phyloP scores from a whole-genome alignment of 2,329 filamentous ascomycete species.

The Grosmannia clavigera region DNA sequence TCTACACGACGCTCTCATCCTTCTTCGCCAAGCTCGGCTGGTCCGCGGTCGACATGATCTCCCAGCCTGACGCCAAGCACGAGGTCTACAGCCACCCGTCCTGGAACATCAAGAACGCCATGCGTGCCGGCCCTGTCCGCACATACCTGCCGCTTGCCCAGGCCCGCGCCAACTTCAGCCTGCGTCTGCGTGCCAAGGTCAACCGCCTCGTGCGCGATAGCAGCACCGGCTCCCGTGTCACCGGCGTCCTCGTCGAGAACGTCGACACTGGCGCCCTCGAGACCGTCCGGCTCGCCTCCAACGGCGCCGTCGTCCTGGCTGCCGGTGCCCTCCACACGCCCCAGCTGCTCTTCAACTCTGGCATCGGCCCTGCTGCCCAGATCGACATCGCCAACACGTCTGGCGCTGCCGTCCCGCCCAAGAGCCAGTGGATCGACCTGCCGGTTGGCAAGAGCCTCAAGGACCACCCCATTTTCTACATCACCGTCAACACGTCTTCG shows the following conservation, averaged over 20 bases:
- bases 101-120: conserved; percentile 49
- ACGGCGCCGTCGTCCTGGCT: conserved; percentile 48
- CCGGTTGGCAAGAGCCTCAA: conserved; percentile 48
- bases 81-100: conserved; percentile 46
- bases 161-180: conserved; percentile 43
- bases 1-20: conserved; percentile 47
- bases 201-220: conserved; percentile 46
- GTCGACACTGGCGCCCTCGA: conserved; percentile 6
- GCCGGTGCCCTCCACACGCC: conserved; percentile 38
- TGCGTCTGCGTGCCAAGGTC: conserved; percentile 48
- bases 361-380: conserved; percentile 54
- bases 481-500: background rate
- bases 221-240: conserved; percentile 30
- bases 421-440: conserved; percentile 41
- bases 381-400: conserved; percentile 38
- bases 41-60: conserved; percentile 40
- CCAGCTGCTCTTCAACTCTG: conserved; percentile 22
- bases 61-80: conserved; percentile 46
- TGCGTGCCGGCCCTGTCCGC: conserved; percentile 51
- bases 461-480: conserved; percentile 27
- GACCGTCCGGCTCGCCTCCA: conserved; percentile 9
- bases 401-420: conserved; percentile 35
- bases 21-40: conserved; percentile 33
- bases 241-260: conserved; percentile 44
- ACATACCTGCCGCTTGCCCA: conserved; percentile 51